Evolutionary conservation across 2,329 filamentous ascomycete species (phyloP), one percentile per base, ranked within the genome.

Genomic region (Pyricularia sp.): DNA sequence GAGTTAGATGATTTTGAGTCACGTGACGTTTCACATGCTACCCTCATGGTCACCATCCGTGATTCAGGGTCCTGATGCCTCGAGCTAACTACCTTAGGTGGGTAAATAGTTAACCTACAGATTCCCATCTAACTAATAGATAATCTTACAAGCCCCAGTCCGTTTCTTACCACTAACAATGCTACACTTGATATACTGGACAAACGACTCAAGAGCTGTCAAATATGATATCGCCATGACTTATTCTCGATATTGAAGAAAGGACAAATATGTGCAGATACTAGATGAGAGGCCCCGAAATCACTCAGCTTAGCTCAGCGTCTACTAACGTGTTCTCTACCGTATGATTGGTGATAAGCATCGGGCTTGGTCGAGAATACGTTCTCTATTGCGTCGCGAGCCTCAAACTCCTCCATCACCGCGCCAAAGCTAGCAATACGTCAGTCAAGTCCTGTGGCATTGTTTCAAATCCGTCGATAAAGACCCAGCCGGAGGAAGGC

Each of bases 321-420:
- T 24, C 53, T 4, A 19, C n/a, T 12, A 13, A 9, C 53, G 22
- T 57, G 16, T 13, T 57, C 53, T 4, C 22, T 13, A 0, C 8
- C 13, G 5, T 57, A 49, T 9, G 40, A 49, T n/a, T 49, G 40
- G 40, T 65, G 53, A 12, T 59, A 61, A 4, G 65, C 40, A 12
- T 79, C 78, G 3, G 75, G 73, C 75, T 87, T 88, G 30, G 80
- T 82, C 9, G 83, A 86, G 68, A 91, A 79, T 28, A 91, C 81
- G 49, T 82, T 87, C 71, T 88, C 88, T 65, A 96, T 75, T 26
- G 91, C 91, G 77, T 96, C 93, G 62, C 83, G 79, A 49, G 91
- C 83, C 75, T 91, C 88, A 70, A 86, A 86, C 69, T 86, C 83
- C 69, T 87, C 84, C 78, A 86, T 80, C 3, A 87, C 84, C 22